Percentiles rank a stretch among this genome's conserved stretches.
phyloP scores from a whole-genome alignment of 768 basidiomycete species.

The Suillus lakei region DNA sequence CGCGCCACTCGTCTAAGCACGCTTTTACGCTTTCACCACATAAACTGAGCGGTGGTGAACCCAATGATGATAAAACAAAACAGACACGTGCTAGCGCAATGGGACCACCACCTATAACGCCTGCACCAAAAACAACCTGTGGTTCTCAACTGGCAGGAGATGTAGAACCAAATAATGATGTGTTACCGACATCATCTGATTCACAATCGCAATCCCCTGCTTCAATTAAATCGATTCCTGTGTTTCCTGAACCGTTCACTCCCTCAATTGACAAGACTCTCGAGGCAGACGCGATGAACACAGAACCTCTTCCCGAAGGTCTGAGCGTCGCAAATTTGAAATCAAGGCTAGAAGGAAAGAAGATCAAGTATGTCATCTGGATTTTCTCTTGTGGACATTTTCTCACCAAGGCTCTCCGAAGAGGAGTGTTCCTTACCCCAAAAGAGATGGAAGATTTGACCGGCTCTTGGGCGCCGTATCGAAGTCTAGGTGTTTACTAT shows the following conservation, averaged over 20 bases:
- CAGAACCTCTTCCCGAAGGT: constrained; percentile 57
- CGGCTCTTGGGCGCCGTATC: constrained; percentile 78
- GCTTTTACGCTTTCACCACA: constrained; percentile 54
- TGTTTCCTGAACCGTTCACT: constrained; percentile 64
- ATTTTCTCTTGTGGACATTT: constrained; percentile 8
- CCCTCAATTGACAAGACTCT: constrained; percentile 67
- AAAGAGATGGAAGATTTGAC: constrained; percentile 83
- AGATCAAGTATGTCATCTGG: constrained; percentile 60
- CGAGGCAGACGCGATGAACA: constrained; percentile 39
- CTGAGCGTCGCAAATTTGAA: constrained; percentile 61
- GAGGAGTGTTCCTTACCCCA: constrained; percentile 76
- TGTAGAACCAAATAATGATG: constrained; percentile 27
- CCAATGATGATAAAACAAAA: constrained; percentile 6
- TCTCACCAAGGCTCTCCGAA: constrained; percentile 32
- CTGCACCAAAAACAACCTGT: constrained; percentile 8
- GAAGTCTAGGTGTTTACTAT: constrained; percentile 87
- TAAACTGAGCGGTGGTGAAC: constrained; percentile 40
- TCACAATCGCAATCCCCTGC: constrained; percentile 1
- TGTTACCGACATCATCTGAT: constrained; percentile 35
- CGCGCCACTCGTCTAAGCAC: constrained; percentile 59
- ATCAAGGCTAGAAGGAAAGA: constrained; percentile 67
- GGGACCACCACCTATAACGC: constrained; percentile 2
- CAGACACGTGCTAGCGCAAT: background rate
- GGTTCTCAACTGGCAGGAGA: background rate
- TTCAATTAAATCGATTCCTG: constrained; percentile 24